Conservation (phyloP, 2,329 filamentous ascomycete genomes). For the Gnomoniopsis sp. region DNA sequence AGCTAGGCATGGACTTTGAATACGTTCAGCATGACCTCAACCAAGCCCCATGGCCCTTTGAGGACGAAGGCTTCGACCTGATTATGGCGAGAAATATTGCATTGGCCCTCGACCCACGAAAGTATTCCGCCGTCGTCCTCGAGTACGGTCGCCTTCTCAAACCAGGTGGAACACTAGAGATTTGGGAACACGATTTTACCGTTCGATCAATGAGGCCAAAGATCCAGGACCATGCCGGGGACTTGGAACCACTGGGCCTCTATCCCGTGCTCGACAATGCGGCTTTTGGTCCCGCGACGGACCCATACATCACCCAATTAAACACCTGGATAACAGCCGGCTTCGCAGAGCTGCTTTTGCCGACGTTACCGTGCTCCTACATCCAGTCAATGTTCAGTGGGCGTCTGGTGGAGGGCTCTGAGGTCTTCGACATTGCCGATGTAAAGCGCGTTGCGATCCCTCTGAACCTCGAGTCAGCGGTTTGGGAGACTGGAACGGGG, state of each 20-base stretch:
- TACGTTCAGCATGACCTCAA: slow-evolving; percentile 63
- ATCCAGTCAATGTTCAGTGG: slow-evolving; percentile 43
- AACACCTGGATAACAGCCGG: slow-evolving; percentile 59
- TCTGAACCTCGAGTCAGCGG: background rate
- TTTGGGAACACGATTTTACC: slow-evolving; percentile 63
- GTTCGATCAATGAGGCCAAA: slow-evolving; percentile 52
- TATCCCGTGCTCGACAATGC: slow-evolving; percentile 43
- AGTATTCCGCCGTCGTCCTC: slow-evolving; percentile 57
- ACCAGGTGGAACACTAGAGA: slow-evolving; percentile 58
- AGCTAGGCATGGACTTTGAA: slow-evolving; percentile 33
- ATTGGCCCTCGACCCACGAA: slow-evolving; percentile 46
- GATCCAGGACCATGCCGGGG: slow-evolving; percentile 50
- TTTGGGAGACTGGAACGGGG: slow-evolving; percentile 17
- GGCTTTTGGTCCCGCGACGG: slow-evolving; percentile 59
- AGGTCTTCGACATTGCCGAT: slow-evolving; percentile 48
- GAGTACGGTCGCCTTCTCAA: slow-evolving; percentile 58
- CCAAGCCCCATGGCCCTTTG: slow-evolving; percentile 47
- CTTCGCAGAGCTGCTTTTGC: slow-evolving; percentile 51
- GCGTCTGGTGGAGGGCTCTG: slow-evolving; percentile 48
- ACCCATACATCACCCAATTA: slow-evolving; percentile 56
- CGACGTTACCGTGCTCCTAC: slow-evolving; percentile 55
- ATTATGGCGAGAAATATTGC: slow-evolving; percentile 13
- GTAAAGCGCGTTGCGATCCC: slow-evolving; percentile 50
- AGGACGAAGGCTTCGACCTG: slow-evolving; percentile 12
- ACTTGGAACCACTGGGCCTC: background rate